Evolutionary conservation across 2,329 filamentous ascomycete genomes (phyloP).

Genomic region (Aspergillus sclerotialis): DNA sequence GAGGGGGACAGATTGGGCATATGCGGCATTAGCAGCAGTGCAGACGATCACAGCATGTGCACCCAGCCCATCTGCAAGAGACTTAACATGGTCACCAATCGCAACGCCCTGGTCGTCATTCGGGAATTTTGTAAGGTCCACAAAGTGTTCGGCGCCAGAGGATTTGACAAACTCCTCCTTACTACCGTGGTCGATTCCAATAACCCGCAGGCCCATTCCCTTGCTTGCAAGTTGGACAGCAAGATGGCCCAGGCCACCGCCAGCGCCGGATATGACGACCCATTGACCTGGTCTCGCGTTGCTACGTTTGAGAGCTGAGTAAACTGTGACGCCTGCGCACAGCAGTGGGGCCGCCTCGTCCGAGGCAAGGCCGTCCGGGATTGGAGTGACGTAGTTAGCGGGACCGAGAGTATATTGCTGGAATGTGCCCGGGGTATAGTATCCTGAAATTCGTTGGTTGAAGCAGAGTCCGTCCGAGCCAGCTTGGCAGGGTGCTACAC

Average conservation of each 20-base stretch:
- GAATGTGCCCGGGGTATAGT: constrained; percentile 65
- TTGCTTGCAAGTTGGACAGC: constrained; percentile 53
- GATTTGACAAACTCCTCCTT: constrained; percentile 53
- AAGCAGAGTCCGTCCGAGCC: constrained; percentile 51
- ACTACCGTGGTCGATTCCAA: constrained; percentile 58
- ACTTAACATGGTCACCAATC: constrained; percentile 50
- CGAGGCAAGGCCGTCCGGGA: constrained; percentile 54
- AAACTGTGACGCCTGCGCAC: constrained; percentile 63
- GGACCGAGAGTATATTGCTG: constrained; percentile 61
- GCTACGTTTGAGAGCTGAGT: constrained; percentile 57
- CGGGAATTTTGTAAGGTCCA: constrained; percentile 51
- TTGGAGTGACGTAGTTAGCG: constrained; percentile 63
- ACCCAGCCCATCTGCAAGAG: constrained; percentile 51
- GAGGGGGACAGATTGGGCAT: constrained; percentile 42
- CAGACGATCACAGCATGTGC: constrained; percentile 56
- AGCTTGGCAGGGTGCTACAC: constrained; percentile 43
- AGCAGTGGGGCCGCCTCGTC: constrained; percentile 60
- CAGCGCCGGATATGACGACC: constrained; percentile 55
- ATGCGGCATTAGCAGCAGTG: constrained; percentile 44
- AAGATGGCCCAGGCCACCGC: constrained; percentile 59
- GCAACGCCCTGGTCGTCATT: constrained; percentile 41
- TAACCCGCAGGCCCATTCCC: constrained; percentile 58
- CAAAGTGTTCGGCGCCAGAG: constrained; percentile 60
- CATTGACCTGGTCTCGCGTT: constrained; percentile 53
- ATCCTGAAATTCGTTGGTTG: constrained; percentile 55